Evolutionary conservation across 2,329 filamentous ascomycete species (phyloP).

Genomic region (Penicillium olsonii): DNA sequence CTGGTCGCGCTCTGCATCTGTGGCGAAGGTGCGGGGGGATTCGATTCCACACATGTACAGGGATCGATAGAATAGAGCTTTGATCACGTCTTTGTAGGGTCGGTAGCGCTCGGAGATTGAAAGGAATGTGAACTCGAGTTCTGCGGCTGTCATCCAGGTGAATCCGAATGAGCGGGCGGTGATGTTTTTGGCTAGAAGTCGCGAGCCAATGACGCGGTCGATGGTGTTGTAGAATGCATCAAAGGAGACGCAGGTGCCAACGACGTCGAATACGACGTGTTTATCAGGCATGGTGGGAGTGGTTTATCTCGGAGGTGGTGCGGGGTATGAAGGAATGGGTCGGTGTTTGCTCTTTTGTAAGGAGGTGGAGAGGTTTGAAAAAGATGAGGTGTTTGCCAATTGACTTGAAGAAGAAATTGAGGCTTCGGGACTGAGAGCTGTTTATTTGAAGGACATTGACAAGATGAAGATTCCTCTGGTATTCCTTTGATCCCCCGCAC

Average conservation of each 20-base stretch:
- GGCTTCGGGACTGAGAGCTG: background rate
- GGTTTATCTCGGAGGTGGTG: background rate
- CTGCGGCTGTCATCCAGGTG: slow-evolving; percentile 47
- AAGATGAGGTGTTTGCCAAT: too few species aligned
- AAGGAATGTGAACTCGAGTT: slow-evolving; percentile 50
- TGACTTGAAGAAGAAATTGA: too few species aligned
- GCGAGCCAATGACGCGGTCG: slow-evolving; percentile 38
- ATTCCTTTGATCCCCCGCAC: background rate
- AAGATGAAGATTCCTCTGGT: background rate
- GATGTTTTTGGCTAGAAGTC: slow-evolving; percentile 36
- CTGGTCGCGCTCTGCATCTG: slow-evolving; percentile 41
- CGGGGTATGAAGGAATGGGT: background rate
- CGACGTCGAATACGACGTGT: slow-evolving; percentile 55
- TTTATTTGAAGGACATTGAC: background rate
- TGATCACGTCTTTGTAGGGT: slow-evolving; percentile 44
- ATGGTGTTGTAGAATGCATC: slow-evolving; percentile 45
- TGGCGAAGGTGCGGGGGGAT: slow-evolving; percentile 41
- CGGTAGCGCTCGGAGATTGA: slow-evolving; percentile 44
- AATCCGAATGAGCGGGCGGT: slow-evolving; percentile 44
- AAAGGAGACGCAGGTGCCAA: slow-evolving; percentile 51
- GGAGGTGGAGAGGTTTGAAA: background rate
- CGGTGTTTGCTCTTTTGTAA: background rate
- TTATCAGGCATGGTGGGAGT: slow-evolving; percentile 28
- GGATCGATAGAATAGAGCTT: slow-evolving; percentile 47
- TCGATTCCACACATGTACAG: slow-evolving; percentile 44